These are phyloP conservation scores for Xylaria sp. DNA, from an alignment of 2,329 filamentous ascomycete genomes.

Conservation along the genomic window DNA sequence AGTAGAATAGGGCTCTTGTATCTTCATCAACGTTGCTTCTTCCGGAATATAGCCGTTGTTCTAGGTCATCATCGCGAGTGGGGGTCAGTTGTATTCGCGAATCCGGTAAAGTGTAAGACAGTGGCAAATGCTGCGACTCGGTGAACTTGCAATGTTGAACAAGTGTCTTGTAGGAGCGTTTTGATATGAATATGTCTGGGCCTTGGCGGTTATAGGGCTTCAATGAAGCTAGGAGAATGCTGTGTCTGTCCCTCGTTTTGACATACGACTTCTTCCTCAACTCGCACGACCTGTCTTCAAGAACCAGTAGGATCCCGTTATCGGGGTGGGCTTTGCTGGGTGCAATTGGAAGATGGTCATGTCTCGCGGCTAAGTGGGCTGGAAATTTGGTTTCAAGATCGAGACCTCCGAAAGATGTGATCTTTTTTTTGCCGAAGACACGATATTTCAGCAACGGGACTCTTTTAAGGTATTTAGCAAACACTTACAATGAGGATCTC, in stretches of 20 bases:
- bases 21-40: background rate
- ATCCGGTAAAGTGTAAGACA: background rate
- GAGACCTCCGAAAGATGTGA: constrained; percentile 29
- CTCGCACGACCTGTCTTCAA: background rate
- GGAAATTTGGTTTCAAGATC: constrained; percentile 29
- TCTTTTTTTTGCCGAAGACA: constrained; percentile 16
- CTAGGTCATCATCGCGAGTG: background rate
- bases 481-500: constrained; percentile 30
- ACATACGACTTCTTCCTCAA: constrained; percentile 33
- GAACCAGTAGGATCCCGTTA: constrained; percentile 21
- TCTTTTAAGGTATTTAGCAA: background rate
- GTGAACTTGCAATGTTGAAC: constrained; percentile 9
- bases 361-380: background rate
- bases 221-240: constrained; percentile 20
- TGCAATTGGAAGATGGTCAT: constrained; percentile 30
- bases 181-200: constrained; percentile 26
- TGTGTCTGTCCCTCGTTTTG: constrained; percentile 9
- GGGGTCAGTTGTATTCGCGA: no score
- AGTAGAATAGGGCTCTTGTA: background rate
- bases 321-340: constrained; percentile 32
- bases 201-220: constrained; percentile 17
- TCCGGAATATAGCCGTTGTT: background rate
- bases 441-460: background rate
- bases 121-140: background rate
- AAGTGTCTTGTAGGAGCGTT: constrained; percentile 26